These are phyloP conservation scores for Coemansia sp. DNA, from an alignment of 192 early-diverging fungal genomes.

Conservation along the genomic window DNA sequence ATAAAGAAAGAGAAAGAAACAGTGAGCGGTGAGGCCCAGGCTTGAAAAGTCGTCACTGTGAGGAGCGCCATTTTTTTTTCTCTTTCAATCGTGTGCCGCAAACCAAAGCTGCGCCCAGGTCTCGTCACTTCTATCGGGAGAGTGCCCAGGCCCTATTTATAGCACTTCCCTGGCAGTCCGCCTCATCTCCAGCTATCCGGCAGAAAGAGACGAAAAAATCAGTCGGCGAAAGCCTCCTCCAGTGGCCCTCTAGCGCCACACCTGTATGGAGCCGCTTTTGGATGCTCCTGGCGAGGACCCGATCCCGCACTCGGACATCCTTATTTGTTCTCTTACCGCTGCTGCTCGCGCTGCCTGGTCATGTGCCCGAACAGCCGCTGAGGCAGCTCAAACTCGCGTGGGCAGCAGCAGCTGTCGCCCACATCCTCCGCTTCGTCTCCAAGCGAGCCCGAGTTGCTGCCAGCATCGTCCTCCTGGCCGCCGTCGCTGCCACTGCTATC, in stretches of 20 bases:
- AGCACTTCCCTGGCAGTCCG: background rate
- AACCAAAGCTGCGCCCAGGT: background rate
- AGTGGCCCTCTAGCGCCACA: slow-evolving; percentile 1
- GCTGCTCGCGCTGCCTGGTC: slow-evolving; percentile 35
- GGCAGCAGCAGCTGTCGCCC: slow-evolving; percentile 24
- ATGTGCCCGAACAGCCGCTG: slow-evolving; percentile 23
- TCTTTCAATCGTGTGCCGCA: background rate
- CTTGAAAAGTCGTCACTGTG: no score
- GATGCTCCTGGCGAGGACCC: background rate
- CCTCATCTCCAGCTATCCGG: no score
- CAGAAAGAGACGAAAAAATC: background rate
- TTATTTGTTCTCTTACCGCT: no score
- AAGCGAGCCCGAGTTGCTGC: background rate
- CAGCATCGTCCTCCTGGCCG: background rate
- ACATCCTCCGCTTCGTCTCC: background rate
- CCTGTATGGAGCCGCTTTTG: background rate
- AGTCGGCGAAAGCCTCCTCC: background rate
- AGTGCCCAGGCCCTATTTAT: background rate
- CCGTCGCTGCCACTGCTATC: background rate
- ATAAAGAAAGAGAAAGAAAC: background rate
- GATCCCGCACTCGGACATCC: no score
- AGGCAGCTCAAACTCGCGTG: slow-evolving; percentile 44
- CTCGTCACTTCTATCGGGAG: background rate
- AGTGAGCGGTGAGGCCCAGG: no score
- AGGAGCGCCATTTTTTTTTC: slow-evolving; percentile 5